These are phyloP conservation scores for Mycena albidolilacea DNA, from an alignment of 768 basidiomycete genomes.

Conservation along the genomic window DNA sequence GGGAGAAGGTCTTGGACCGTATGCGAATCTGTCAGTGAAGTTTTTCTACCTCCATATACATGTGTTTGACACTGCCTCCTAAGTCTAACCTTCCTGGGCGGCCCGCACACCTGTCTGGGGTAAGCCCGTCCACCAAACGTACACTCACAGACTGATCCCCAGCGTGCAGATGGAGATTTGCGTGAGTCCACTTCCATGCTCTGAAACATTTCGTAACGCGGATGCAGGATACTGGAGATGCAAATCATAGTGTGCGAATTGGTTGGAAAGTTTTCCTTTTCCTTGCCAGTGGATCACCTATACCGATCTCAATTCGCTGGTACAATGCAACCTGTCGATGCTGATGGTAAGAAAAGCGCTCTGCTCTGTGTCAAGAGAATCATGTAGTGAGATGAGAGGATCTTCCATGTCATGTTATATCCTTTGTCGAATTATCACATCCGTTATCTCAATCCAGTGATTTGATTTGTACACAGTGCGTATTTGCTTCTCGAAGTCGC, in stretches of 20 bases:
- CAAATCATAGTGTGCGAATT: background rate
- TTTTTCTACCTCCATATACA: background rate
- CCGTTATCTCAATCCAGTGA: too few relatives aligned
- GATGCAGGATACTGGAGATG: background rate
- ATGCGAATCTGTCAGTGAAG: background rate
- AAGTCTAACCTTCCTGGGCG: background rate
- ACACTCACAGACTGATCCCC: background rate
- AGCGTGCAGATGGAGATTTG: background rate
- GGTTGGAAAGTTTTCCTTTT: background rate
- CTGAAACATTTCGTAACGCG: background rate
- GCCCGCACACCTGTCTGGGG: background rate
- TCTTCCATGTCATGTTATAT: too few relatives aligned
- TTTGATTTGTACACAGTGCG: too few relatives aligned
- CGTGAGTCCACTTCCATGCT: background rate
- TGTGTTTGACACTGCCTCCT: background rate
- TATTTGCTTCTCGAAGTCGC: too few relatives aligned
- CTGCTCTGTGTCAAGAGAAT: background rate
- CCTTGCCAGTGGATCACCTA: background rate
- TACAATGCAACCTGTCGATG: conserved; percentile 2
- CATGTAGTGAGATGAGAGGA: too few relatives aligned
- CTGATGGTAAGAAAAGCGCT: background rate
- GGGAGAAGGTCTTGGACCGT: background rate
- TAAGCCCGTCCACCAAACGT: background rate
- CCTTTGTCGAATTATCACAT: too few relatives aligned
- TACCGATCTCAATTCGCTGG: background rate